Evolutionary conservation across 305 asterid species (phyloP).

Genomic region (Stenogyne calaminthoides): DNA sequence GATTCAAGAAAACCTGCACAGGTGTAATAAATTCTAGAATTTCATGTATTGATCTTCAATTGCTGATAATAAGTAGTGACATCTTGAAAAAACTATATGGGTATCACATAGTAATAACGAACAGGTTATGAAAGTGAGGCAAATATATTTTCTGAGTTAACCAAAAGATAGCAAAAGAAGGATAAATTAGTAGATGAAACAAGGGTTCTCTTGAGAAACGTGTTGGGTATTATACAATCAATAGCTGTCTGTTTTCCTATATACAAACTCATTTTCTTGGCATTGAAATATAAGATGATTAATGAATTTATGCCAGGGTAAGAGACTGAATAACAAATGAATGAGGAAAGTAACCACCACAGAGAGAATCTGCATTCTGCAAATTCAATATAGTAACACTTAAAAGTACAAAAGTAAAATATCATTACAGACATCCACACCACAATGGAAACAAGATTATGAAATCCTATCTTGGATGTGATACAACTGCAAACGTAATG

Average conservation of each 20-base stretch:
- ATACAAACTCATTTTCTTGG: background rate
- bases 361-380: background rate
- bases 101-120: background rate
- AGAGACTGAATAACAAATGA: background rate
- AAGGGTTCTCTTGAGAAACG: background rate
- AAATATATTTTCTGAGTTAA: background rate
- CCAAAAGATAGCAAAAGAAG: background rate
- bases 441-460: background rate
- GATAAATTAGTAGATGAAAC: background rate
- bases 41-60: slow-evolving; percentile 6
- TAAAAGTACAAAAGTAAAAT: background rate
- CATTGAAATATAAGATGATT: background rate
- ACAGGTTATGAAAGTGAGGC: slow-evolving; percentile 10
- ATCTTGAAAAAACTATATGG: background rate
- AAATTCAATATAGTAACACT: background rate
- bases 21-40: slow-evolving; percentile 11
- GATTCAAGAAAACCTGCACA: slow-evolving; percentile 76
- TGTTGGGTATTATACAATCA: background rate
- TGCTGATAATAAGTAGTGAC: background rate
- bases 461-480: slow-evolving; percentile 1
- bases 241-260: background rate
- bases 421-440: background rate
- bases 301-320: background rate
- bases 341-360: slow-evolving; percentile 9
- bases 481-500: background rate